Percentiles rank a stretch among this genome's conserved stretches.
Conservation (phyloP, 1,284 basidiomycete genomes). For the Ustilago trichophora region DNA sequence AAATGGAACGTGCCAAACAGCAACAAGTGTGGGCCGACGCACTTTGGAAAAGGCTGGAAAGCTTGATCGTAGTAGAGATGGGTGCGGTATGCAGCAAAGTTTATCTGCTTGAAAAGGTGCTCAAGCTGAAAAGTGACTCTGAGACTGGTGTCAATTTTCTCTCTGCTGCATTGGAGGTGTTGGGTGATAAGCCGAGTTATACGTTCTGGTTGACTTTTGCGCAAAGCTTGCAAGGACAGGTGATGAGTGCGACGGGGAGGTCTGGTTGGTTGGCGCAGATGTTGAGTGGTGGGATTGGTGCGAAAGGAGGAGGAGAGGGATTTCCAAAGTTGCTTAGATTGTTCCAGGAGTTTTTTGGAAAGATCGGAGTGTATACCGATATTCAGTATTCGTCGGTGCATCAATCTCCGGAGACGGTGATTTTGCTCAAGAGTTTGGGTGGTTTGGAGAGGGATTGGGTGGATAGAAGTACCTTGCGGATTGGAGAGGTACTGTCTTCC, state of each 20-base stretch:
- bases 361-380: conserved; percentile 92
- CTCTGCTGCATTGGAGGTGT: conserved; percentile 74
- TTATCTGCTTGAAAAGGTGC: conserved; percentile 91
- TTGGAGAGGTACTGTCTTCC: conserved; percentile 78
- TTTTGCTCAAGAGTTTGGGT: conserved; percentile 82
- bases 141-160: conserved; percentile 80
- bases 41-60: conserved; percentile 83
- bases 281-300: conserved; percentile 72
- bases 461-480: conserved; percentile 77
- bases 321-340: conserved; percentile 86
- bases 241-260: conserved; percentile 77
- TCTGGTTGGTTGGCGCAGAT: conserved; percentile 87
- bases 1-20: conserved; percentile 72
- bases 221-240: conserved; percentile 70
- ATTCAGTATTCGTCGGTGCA: conserved; percentile 82
- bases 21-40: conserved; percentile 75
- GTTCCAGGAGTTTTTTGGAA: conserved; percentile 94
- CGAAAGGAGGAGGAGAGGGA: background rate
- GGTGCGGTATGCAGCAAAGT: conserved; percentile 79
- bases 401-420: conserved; percentile 90
- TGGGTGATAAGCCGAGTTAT: conserved; percentile 88
- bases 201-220: conserved; percentile 89
- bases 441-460: conserved; percentile 85
- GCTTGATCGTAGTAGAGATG: conserved; percentile 82
- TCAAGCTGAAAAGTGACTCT: conserved; percentile 76